phyloP scores from a whole-genome alignment of 805 yeast species.

The Candida arabinofermentans region DNA sequence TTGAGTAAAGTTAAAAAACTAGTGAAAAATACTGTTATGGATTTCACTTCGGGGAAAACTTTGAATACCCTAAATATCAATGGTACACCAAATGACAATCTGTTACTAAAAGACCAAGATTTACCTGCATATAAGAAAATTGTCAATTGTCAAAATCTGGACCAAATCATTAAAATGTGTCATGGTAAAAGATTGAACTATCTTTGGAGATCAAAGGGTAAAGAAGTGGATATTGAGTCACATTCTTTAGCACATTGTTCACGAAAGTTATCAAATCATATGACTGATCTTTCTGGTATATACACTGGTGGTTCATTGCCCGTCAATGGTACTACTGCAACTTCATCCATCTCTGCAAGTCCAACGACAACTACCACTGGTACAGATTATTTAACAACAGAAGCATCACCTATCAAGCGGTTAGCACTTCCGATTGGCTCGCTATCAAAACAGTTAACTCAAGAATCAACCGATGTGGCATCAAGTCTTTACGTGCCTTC shows the following conservation, averaged over 20 bases:
- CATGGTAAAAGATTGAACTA: slow-evolving; percentile 33
- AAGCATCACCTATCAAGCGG: background rate
- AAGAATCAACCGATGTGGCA: background rate
- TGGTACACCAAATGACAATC: slow-evolving; percentile 17
- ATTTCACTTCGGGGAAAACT: slow-evolving; percentile 34
- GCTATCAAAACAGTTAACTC: background rate
- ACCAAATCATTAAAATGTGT: slow-evolving; percentile 22
- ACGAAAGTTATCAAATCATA: slow-evolving; percentile 2
- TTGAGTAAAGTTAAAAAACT: slow-evolving; percentile 31
- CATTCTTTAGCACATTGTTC: slow-evolving; percentile 17
- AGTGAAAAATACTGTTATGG: slow-evolving; percentile 34
- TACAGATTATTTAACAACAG: background rate
- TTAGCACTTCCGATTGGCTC: background rate
- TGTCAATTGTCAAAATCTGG: slow-evolving; percentile 24
- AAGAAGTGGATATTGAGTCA: slow-evolving; percentile 30
- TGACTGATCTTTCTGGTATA: background rate
- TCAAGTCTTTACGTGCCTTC: slow-evolving; percentile 4
- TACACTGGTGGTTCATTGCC: background rate
- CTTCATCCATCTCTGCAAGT: background rate
- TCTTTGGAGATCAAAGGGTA: slow-evolving; percentile 51
- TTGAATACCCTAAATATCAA: slow-evolving; percentile 26
- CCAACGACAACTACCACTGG: background rate
- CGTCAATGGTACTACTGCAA: background rate
- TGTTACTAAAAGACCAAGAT: slow-evolving; percentile 13
- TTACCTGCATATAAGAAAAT: slow-evolving; percentile 15